These are phyloP conservation scores for Torulaspora globosa DNA, from an alignment of 1,139 yeast genomes.

Conservation along the genomic window DNA sequence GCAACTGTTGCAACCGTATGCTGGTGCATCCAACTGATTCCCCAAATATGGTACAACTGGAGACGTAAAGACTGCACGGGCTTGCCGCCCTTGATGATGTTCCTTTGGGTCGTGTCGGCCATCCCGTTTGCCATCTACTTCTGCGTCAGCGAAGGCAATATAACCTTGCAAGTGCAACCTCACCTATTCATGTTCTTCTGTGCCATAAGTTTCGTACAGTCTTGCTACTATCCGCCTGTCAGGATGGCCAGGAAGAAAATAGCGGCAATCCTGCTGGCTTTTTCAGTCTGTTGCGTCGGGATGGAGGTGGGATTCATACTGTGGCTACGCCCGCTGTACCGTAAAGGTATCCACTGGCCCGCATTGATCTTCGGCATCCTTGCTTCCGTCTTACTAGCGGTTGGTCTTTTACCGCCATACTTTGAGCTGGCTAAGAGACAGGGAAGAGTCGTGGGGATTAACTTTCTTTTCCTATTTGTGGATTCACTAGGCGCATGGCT, in stretches of 20 bases:
- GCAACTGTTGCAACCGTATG: conserved; percentile 87
- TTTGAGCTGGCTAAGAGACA: conserved; percentile 72
- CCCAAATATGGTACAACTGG: conserved; percentile 75
- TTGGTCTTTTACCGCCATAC: conserved; percentile 85
- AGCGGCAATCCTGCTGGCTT: conserved; percentile 37
- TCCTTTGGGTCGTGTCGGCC: conserved; percentile 79
- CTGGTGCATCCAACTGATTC: conserved; percentile 88
- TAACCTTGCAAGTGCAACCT: conserved; percentile 82
- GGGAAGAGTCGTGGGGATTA: conserved; percentile 85
- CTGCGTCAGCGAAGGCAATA: conserved; percentile 62
- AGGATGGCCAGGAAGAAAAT: conserved; percentile 42
- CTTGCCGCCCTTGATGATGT: conserved; percentile 76
- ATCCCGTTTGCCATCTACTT: conserved; percentile 82
- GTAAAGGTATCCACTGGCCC: conserved; percentile 61
- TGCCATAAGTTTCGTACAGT: conserved; percentile 63
- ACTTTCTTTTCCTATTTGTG: conserved; percentile 70
- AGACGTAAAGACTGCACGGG: conserved; percentile 78
- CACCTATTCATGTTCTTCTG: conserved; percentile 76
- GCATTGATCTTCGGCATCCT: conserved; percentile 69
- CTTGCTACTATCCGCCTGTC: conserved; percentile 77
- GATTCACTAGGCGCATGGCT: conserved; percentile 81
- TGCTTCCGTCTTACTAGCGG: conserved; percentile 70
- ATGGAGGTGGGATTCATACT: conserved; percentile 67
- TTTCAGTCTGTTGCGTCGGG: conserved; percentile 50
- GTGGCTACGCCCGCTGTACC: conserved; percentile 63